Base-by-base conservation (phyloP, 805 yeast genomes). In the Sugiyamaella mastotermitis region DNA sequence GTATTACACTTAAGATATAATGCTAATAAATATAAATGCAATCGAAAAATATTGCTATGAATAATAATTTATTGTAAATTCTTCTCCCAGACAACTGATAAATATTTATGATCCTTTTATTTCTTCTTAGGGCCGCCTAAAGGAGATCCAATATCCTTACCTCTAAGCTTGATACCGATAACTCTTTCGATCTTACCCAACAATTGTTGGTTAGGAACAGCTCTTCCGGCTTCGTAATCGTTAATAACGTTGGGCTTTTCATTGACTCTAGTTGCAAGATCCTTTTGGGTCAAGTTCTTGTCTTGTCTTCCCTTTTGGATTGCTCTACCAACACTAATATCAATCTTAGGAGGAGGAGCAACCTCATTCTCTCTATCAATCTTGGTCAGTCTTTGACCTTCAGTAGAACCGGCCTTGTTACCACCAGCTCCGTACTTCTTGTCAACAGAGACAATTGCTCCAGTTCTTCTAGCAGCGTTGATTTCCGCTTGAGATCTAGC, bases 201-300 rank as follows among this genome's bases (percentile, higher is more conserved):
- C 37, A 92, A 65, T 66, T 88, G 97, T 70, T 92, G 98, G 69
- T 85, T 88, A 42, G 98, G 98, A 50, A 83, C 77, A 31, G 95
- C 98, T 60, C 94, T 79, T 43, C 95, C 97, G 40, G 94, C 84
- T 69, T 92, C 98, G 64, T 92, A 92, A 58, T 92, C 98, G 64
- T 86, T 88, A 57, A 92, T 79, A 45, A 92, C 83, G 51, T 80
- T 86, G 45, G 97, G 96, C 71, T 92, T 92, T 68, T 92, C 98
- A 61, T 88, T 90, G 57, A 90, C 75, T 62, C 82, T 83, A 41
- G 95, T 86, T 53, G 98, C 98, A 55, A 92, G 74, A 54, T 92
- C 98, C 73, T 92, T 92, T 65, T 92, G 98, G 7, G 97, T 81
- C 59, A 88, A 60, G 56, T 77, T 76, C 72, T 87, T 86, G 43